phyloP scores from a whole-genome alignment of 2,329 filamentous ascomycete species.

The Paramyrothecium sp. region DNA sequence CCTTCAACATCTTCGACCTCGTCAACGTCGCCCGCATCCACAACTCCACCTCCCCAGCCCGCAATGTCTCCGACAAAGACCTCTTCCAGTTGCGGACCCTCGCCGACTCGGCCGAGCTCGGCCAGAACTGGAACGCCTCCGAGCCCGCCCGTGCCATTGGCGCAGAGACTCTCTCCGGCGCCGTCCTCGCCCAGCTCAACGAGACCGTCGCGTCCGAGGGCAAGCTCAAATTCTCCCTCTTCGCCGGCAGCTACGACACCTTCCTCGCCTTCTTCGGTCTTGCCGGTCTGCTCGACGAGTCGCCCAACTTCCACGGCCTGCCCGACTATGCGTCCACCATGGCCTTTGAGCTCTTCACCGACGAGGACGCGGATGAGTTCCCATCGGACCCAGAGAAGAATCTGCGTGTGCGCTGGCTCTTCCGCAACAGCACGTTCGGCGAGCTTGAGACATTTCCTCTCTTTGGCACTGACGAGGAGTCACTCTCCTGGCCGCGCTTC shows the following conservation, averaged over 20 bases:
- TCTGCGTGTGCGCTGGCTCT: constrained; percentile 30
- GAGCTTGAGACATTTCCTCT: constrained; percentile 25
- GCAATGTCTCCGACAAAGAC: constrained; percentile 27
- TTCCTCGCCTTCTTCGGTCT: constrained; percentile 34
- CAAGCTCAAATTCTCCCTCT: constrained; percentile 30
- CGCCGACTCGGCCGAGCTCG: constrained; percentile 29
- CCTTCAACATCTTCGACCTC: constrained; percentile 34
- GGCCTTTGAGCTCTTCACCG: constrained; percentile 31
- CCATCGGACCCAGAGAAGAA: constrained; percentile 20
- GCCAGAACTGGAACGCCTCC: constrained; percentile 27
- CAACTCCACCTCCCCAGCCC: constrained; percentile 23
- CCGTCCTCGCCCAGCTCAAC: constrained; percentile 28
- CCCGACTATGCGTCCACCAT: constrained; percentile 34
- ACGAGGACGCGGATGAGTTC: constrained; percentile 18
- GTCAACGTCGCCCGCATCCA: constrained; percentile 33
- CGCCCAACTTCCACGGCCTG: constrained; percentile 27
- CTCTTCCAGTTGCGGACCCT: constrained; percentile 29
- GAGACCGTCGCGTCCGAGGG: constrained; percentile 24
- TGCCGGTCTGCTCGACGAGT: constrained; percentile 20
- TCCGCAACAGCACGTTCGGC: constrained; percentile 29
- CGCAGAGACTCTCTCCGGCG: constrained; percentile 27
- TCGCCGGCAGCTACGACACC: constrained; percentile 33
- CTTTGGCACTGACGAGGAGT: constrained; percentile 24
- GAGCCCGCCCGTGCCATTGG: constrained; percentile 26
- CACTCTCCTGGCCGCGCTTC: constrained; percentile 25